Conservation (phyloP, 805 yeast genomes). For the Wickerhamiella musiphila region DNA sequence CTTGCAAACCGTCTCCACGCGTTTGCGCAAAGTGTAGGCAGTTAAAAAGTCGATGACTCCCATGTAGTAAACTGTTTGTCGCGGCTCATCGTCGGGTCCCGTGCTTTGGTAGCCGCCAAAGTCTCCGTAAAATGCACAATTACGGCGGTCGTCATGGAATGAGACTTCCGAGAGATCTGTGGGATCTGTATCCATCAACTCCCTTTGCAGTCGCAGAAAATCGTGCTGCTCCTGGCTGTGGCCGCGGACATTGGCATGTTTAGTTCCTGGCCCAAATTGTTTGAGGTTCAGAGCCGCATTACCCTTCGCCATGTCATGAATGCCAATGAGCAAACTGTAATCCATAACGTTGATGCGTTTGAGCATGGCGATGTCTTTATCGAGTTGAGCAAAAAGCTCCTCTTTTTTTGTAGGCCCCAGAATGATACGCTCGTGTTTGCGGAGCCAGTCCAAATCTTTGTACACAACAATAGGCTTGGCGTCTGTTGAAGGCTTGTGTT, state of each 20-base stretch:
- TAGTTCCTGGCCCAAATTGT: conserved; percentile 15
- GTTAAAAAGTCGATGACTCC: conserved; percentile 94
- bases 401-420: conserved; percentile 58
- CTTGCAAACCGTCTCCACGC: conserved; percentile 74
- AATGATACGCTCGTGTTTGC: conserved; percentile 40
- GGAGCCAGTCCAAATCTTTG: conserved; percentile 83
- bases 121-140: conserved; percentile 48
- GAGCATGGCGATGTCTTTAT: conserved; percentile 55
- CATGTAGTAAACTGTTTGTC: conserved; percentile 60
- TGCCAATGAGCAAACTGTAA: conserved; percentile 75
- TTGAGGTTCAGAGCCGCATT: conserved; percentile 23
- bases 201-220: conserved; percentile 20
- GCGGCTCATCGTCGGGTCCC: conserved; percentile 40
- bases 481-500: conserved; percentile 9
- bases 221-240: conserved; percentile 13
- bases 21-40: conserved; percentile 36
- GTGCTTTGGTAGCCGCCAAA: conserved; percentile 78
- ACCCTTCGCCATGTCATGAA: conserved; percentile 57
- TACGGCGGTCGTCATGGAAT: conserved; percentile 19
- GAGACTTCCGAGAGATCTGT: conserved; percentile 20
- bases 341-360: conserved; percentile 82
- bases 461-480: conserved; percentile 29
- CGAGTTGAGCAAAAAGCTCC: conserved; percentile 50
- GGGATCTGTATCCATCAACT: conserved; percentile 20
- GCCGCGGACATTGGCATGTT: conserved; percentile 5